Conservation (phyloP, 345 rosid species). For the Eutrema yunnanense region DNA sequence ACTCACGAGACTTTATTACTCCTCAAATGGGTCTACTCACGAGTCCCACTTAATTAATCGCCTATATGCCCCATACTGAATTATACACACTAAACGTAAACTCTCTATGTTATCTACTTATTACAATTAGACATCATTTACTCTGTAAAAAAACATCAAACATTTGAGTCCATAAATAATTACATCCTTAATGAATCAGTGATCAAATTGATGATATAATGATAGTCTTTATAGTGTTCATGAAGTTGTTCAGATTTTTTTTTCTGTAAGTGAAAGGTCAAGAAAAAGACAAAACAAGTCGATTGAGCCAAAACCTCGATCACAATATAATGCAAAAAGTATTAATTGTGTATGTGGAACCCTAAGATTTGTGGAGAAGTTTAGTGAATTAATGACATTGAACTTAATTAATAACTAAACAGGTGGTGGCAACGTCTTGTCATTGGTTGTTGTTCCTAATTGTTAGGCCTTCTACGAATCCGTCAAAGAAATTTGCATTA, state of each 20-base stretch:
- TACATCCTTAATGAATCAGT: neutral
- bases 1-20: neutral
- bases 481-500: conserved; percentile 1
- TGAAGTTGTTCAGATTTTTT: neutral
- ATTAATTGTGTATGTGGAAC: neutral
- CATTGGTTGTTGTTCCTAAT: conserved; percentile 17
- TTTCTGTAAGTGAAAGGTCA: neutral
- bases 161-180: neutral
- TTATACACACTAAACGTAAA: neutral
- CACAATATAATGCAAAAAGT: neutral
- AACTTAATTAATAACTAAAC: neutral
- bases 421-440: neutral
- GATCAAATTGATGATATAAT: neutral
- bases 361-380: neutral
- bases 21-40: neutral
- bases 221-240: neutral
- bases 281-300: neutral
- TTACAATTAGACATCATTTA: neutral
- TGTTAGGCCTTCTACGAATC: conserved; percentile 25
- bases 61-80: neutral
- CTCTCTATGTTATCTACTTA: neutral
- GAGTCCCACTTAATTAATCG: neutral
- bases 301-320: neutral
- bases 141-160: neutral
- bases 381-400: neutral